Evolutionary conservation across 805 yeast genomes (phyloP).

Genomic region (Wickerhamomyces rabaulensis): DNA sequence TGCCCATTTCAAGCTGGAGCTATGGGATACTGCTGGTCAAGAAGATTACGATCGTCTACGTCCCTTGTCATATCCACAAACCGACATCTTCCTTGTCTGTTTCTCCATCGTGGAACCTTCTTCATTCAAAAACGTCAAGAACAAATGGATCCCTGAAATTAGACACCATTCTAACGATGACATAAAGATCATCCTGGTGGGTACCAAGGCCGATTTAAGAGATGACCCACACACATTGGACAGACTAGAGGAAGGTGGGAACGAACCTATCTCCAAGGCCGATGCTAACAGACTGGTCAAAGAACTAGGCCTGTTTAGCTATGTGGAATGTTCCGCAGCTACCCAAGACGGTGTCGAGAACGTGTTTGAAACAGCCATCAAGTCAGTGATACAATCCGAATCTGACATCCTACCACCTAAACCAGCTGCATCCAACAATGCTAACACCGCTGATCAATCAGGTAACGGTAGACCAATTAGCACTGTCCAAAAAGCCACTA

Average conservation of each 20-base stretch:
- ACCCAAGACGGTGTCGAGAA: constrained; percentile 83
- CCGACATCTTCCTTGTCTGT: constrained; percentile 82
- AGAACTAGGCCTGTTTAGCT: constrained; percentile 66
- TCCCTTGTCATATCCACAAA: constrained; percentile 88
- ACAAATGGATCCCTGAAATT: constrained; percentile 85
- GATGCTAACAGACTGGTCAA: constrained; percentile 67
- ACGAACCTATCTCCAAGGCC: constrained; percentile 52
- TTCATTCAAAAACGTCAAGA: constrained; percentile 73
- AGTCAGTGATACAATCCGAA: constrained; percentile 44
- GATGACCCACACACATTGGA: constrained; percentile 75
- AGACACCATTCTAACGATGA: constrained; percentile 75
- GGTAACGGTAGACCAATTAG: background rate
- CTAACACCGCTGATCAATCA: background rate
- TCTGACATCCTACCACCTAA: constrained; percentile 8
- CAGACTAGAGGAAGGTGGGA: constrained; percentile 51
- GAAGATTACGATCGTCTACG: constrained; percentile 86
- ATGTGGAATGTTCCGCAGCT: constrained; percentile 86
- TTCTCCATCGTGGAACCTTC: constrained; percentile 80
- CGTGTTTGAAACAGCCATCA: constrained; percentile 78
- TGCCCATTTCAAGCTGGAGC: constrained; percentile 75
- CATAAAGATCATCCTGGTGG: constrained; percentile 66
- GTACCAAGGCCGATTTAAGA: constrained; percentile 85
- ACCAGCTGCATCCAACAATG: constrained; percentile 1
- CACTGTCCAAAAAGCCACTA: background rate
- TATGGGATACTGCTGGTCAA: constrained; percentile 97